A percentile compares a stretch with the other conserved stretches of the same genome.
phyloP scores from a whole-genome alignment of 2,329 filamentous ascomycete genomes.

The Microsporum audouinii region DNA sequence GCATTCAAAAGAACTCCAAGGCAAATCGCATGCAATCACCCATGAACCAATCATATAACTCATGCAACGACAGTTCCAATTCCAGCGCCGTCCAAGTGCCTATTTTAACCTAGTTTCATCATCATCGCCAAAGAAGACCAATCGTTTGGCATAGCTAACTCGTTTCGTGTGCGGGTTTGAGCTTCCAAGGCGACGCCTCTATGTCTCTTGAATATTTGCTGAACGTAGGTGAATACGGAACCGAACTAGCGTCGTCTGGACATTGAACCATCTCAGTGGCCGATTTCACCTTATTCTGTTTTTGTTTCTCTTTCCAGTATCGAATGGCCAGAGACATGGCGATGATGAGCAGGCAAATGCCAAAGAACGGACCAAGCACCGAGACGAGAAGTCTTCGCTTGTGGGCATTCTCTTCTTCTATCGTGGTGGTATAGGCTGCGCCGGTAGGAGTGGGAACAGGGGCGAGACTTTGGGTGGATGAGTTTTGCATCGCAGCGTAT shows the following conservation, averaged over 20 bases:
- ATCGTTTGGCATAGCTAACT: not conserved
- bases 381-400: not conserved
- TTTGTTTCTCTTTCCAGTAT: not conserved
- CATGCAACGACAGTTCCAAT: not conserved
- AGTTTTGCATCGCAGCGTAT: not conserved
- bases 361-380: not conserved
- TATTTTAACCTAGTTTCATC: not conserved
- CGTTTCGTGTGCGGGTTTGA: not conserved
- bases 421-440: not conserved
- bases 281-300: not conserved
- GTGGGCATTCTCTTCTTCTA: not conserved
- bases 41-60: not conserved
- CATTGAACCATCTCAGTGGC: not conserved
- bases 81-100: not conserved
- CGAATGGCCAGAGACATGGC: not conserved
- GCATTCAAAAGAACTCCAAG: not conserved
- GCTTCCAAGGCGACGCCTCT: not conserved
- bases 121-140: not conserved
- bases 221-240: not conserved
- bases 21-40: not conserved
- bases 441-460: not conserved
- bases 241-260: not conserved
- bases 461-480: not conserved
- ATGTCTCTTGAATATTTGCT: not conserved
- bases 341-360: not conserved